Conservation (phyloP, 768 basidiomycete species). For the Cystofilobasidium bisporidii region DNA sequence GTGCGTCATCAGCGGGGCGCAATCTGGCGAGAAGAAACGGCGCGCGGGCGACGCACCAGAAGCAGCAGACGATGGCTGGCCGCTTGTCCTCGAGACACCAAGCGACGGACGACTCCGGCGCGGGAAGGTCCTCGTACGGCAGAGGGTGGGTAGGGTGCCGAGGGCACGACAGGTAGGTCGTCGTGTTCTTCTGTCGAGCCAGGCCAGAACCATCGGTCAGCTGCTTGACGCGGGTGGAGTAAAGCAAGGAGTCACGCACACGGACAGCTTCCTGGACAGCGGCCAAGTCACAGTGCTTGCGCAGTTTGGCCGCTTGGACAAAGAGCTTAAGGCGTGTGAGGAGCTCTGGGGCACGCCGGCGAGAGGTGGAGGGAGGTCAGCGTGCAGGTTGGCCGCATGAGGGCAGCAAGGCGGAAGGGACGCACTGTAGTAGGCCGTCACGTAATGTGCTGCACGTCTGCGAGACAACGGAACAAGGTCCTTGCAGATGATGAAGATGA, state of each 20-base stretch:
- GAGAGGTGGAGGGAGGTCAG: neutral
- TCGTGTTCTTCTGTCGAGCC: conserved; percentile 17
- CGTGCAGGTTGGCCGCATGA: too few relatives aligned
- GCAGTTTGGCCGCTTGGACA: conserved; percentile 4
- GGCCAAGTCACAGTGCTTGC: conserved; percentile 2
- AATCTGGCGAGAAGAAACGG: neutral
- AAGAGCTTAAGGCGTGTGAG: conserved; percentile 16
- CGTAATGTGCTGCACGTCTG: conserved; percentile 1
- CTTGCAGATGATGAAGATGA: conserved; percentile 15
- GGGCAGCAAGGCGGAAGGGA: neutral
- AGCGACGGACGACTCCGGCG: neutral
- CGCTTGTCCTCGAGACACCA: conserved; percentile 13
- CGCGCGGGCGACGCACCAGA: conserved; percentile 6
- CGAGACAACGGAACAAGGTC: conserved; percentile 7
- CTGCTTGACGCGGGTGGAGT: too few relatives aligned
- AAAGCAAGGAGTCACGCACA: neutral
- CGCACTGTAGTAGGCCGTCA: conserved; percentile 23
- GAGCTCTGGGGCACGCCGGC: neutral
- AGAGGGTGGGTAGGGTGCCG: conserved; percentile 16
- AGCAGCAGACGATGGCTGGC: conserved; percentile 13
- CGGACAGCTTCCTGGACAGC: neutral
- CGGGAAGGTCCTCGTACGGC: conserved; percentile 5
- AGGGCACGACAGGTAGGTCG: conserved; percentile 22
- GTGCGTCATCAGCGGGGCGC: too few relatives aligned
- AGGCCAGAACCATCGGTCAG: neutral